Evolutionary conservation across 2,329 filamentous ascomycete species (phyloP).

Genomic region (Orbilia javanica): DNA sequence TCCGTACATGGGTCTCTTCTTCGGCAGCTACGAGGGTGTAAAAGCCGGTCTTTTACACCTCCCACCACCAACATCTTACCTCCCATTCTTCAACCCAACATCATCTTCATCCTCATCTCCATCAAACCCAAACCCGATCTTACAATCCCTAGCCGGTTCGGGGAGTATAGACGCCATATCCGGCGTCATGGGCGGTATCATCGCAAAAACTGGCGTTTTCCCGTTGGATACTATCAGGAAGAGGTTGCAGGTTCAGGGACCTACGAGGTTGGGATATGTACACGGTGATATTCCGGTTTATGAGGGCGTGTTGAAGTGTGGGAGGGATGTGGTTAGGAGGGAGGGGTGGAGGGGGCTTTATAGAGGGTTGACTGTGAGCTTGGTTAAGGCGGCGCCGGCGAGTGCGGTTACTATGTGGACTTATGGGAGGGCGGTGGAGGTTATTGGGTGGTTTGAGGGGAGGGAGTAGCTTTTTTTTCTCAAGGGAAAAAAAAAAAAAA

Average conservation of each 20-base stretch:
- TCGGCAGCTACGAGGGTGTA: conserved; percentile 82
- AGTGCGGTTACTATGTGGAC: conserved; percentile 96
- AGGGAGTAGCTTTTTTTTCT: conserved; percentile 20
- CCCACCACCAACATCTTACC: neutral
- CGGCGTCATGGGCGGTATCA: conserved; percentile 81
- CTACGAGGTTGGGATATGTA: conserved; percentile 81
- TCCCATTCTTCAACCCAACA: neutral
- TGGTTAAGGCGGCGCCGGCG: conserved; percentile 93
- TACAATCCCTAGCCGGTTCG: conserved; percentile 62
- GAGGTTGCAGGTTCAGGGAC: conserved; percentile 93
- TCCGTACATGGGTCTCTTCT: conserved; percentile 97
- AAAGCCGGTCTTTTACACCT: conserved; percentile 18
- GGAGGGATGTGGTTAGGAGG: conserved; percentile 75
- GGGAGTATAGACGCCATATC: conserved; percentile 83
- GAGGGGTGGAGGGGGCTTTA: conserved; percentile 88
- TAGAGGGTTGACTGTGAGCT: conserved; percentile 85
- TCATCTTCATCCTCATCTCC: too few relatives aligned
- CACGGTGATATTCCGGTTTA: conserved; percentile 92
- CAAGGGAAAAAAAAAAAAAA: too few relatives aligned
- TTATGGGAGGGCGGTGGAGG: conserved; percentile 80
- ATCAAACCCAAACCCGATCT: neutral
- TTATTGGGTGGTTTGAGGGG: conserved; percentile 68
- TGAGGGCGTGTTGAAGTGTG: conserved; percentile 74
- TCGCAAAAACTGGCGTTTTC: conserved; percentile 91
- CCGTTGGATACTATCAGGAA: conserved; percentile 93